Percentiles rank a stretch among this genome's conserved stretches.
These are phyloP conservation scores for Blepharisma japonicum DNA, from an alignment of 73 alveolate genomes.

Conservation along the genomic window DNA sequence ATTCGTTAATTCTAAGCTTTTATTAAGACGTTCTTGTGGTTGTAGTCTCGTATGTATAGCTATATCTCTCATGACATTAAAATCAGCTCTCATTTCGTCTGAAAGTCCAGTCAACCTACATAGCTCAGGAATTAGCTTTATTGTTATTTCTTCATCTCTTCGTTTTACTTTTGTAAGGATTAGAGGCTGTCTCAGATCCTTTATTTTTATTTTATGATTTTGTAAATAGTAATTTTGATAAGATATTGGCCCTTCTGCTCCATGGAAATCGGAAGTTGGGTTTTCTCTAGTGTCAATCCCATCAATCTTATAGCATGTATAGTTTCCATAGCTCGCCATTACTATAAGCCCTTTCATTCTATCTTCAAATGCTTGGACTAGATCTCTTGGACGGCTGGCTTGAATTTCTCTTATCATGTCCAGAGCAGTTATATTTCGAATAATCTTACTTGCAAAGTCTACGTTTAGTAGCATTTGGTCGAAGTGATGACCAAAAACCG, in stretches of 20 bases:
- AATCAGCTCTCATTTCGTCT: not conserved
- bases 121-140: slow-evolving; percentile 20
- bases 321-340: slow-evolving; percentile 45
- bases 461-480: not conserved
- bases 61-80: not conserved
- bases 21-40: not conserved
- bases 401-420: not conserved
- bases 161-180: not conserved
- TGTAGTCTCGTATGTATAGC: not conserved
- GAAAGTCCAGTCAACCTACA: slow-evolving; percentile 30
- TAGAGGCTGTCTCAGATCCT: slow-evolving; percentile 20
- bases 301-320: slow-evolving; percentile 38
- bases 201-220: slow-evolving; percentile 5
- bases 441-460: not conserved
- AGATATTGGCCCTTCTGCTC: slow-evolving; percentile 15
- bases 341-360: slow-evolving; percentile 33
- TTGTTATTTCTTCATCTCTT: no score
- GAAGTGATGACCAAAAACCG: not conserved
- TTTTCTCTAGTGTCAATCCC: slow-evolving; percentile 33
- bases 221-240: not conserved
- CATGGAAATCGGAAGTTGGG: slow-evolving; percentile 29
- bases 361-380: not conserved
- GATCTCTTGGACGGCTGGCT: not conserved
- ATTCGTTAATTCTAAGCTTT: not conserved
- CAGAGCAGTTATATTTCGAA: not conserved